Base-by-base conservation (phyloP, 2,329 filamentous ascomycete genomes). In the Penicillium occitanis region DNA sequence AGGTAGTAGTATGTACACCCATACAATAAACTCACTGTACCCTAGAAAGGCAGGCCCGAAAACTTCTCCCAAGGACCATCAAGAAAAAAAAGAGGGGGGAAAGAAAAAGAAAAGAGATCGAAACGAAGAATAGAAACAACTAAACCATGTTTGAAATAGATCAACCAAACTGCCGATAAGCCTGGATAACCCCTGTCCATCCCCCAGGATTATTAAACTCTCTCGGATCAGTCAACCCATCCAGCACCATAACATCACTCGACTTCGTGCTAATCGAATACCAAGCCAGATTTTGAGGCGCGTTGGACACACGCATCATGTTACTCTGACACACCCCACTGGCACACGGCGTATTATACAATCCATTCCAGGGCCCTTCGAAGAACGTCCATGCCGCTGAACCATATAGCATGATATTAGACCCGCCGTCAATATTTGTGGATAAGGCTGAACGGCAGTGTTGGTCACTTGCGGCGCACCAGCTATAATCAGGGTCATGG, bases 351-450 rank as follows among this genome's bases (percentile, higher is more conserved):
- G 73, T 70, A n/a, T 72, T 71, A n/a, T 76, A 75, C 7, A 65
- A 51, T 5, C 67, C 69, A 44, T 65, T 64, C 57, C 63, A 63
- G 13, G 61, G 59, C 10, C 68, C 69, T 17, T 77, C 70, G 59
- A 77, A 77, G 64, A 77, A 77, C 0, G 75, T 71, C 75, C 75
- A 77, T 2, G 73, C 74, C 2, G 74, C 75, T 0, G 75, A 74
- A 22, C 73, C 75, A 58, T 77, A 77, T 0, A 77, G 60, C 7
- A 72, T 71, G 7, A 77, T 69, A 17, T 77, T 61, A 0, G 69
- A 68, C 1, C 74, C 73, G 19, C 74, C 73, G n/a, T 76, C 70
- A 5, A 77, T 67, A 35, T 75, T 75, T 8, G 73, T 73, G 11
- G 73, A 72, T 5, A 75, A 50, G 5, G 73, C 68, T 2, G 71